Evolutionary conservation across 192 early-diverging fungal species (phyloP), one percentile per base, ranked within the genome.

Genomic region (Dissophora globulifera): DNA sequence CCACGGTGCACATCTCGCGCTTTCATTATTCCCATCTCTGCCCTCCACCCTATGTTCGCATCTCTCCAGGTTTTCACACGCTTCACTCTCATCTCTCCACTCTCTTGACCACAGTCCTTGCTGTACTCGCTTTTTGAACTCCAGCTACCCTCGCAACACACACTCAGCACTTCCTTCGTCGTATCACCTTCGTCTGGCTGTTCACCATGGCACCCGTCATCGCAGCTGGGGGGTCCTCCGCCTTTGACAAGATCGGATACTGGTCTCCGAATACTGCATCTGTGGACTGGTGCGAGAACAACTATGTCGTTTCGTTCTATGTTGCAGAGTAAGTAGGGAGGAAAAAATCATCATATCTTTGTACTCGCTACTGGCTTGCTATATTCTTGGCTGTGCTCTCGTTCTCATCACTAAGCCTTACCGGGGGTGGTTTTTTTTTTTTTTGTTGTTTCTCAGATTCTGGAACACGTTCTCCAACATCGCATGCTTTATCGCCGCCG

Each of bases 381-480:
- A n/a, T n/a, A n/a, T n/a, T n/a, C n/a, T n/a, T n/a, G n/a, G n/a
- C n/a, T n/a, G n/a, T n/a, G n/a, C n/a, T n/a, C n/a, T n/a, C n/a
- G n/a, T n/a, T n/a, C n/a, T n/a, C n/a, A n/a, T n/a, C n/a, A 29
- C 6, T 38, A 55, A 32, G 15, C 11, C 10, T 40, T 2, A 43
- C 20, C 38, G 5, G 1, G 2, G 22, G 27, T 38, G n/a, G 7
- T 46, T 31, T 46, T 46, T 19, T 45, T 45, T 58, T 15, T 5
- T 16, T 46, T 3, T 45, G 17, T 23, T 25, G 43, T 10, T 17
- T 45, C 9, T 45, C 16, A 64, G 62, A 43, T 69, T 79, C 30
- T 87, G 83, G 81, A 89, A 89, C 69, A 72, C 86, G 1, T 80
- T 85, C 56, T 88, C 89, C 35, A 91, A 90, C 35, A 50, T 87